A percentile compares a stretch with the other conserved stretches of the same genome.
These are phyloP conservation scores for Lyophyllum shimeji DNA, from an alignment of 768 basidiomycete genomes.

Conservation along the genomic window DNA sequence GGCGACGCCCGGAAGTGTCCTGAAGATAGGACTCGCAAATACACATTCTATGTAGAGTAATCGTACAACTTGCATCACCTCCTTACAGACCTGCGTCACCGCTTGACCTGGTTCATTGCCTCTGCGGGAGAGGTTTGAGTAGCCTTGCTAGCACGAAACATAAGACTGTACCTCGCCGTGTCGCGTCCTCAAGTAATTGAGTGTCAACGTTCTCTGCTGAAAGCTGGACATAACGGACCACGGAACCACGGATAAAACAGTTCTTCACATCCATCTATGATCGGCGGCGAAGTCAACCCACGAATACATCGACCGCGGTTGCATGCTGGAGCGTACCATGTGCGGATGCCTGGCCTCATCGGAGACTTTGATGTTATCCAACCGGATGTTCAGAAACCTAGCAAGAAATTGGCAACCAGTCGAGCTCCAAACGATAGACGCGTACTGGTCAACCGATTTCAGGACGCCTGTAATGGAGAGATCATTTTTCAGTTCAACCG, in stretches of 20 bases:
- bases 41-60: conserved; percentile 11
- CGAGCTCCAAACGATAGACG: background rate
- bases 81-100: conserved; percentile 22
- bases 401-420: background rate
- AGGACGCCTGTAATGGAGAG: conserved; percentile 93
- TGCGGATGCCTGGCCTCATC: conserved; percentile 95
- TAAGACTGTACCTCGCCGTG: conserved; percentile 73
- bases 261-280: conserved; percentile 96
- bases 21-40: conserved; percentile 11
- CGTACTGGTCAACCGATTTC: conserved; percentile 97
- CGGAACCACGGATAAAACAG: conserved; percentile 97
- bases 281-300: background rate
- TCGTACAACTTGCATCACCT: conserved; percentile 8
- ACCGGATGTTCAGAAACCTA: conserved; percentile 93
- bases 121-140: conserved; percentile 31
- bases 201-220: conserved; percentile 94
- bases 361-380: conserved; percentile 90
- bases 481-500: conserved; percentile 98
- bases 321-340: conserved; percentile 61
- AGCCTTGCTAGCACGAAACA: background rate
- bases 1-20: background rate
- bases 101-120: conserved; percentile 45
- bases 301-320: background rate
- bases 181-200: conserved; percentile 93
- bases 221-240: conserved; percentile 96